phyloP scores from a whole-genome alignment of 805 yeast genomes.

The Saccharomycopsis schoenii region DNA sequence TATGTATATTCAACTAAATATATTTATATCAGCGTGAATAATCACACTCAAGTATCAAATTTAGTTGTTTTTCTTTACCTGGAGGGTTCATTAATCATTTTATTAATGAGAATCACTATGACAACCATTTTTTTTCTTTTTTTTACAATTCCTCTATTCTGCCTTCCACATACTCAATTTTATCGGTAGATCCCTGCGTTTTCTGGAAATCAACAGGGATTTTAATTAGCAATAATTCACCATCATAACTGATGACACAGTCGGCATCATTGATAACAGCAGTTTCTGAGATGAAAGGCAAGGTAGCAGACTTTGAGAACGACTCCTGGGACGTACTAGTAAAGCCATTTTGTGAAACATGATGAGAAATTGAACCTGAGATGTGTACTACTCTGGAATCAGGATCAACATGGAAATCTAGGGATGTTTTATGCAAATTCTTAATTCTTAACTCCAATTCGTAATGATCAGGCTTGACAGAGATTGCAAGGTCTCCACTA shows the following conservation, averaged over 20 bases:
- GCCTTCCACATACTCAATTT: background rate
- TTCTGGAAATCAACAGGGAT: constrained; percentile 2
- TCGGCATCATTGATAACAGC: constrained; percentile 6
- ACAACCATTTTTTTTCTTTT: background rate
- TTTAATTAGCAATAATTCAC: constrained; percentile 4
- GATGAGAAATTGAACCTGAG: constrained; percentile 5
- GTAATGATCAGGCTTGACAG: constrained; percentile 6
- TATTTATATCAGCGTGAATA: no score
- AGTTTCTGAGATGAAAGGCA: constrained; percentile 2
- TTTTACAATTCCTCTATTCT: background rate
- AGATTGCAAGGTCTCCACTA: background rate
- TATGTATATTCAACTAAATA: background rate
- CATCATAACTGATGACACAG: constrained; percentile 2
- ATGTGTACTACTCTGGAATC: background rate
- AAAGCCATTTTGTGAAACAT: constrained; percentile 5
- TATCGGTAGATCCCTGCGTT: background rate
- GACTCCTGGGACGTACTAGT: background rate
- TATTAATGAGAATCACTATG: background rate
- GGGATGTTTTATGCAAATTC: constrained; percentile 9
- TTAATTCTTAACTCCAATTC: background rate
- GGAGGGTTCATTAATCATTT: background rate
- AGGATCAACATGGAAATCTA: constrained; percentile 15
- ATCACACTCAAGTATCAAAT: no score
- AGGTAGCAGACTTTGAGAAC: background rate
- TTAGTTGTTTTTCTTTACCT: no score